phyloP scores from a whole-genome alignment of 441 rosid genomes.

The Capsella rubella region DNA sequence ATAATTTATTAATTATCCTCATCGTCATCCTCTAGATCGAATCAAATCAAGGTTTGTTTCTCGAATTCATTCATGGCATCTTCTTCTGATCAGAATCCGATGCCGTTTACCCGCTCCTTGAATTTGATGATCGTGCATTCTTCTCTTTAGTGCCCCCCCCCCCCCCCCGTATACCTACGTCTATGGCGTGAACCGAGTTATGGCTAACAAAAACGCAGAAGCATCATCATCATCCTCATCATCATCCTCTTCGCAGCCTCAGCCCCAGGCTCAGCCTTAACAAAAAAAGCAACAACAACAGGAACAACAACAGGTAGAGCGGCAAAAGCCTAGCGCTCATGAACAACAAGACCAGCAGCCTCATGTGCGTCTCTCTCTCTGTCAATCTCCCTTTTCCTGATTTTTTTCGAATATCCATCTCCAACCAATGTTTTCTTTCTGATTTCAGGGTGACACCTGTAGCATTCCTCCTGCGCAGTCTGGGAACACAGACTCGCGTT shows the following conservation, averaged over 20 bases:
- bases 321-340: not conserved
- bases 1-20: not conserved
- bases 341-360: slow-evolving; percentile 33
- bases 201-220: slow-evolving; percentile 46
- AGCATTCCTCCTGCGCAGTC: slow-evolving; percentile 35
- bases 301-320: not conserved
- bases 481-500: slow-evolving; percentile 37
- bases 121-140: slow-evolving; percentile 26
- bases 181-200: slow-evolving; percentile 32
- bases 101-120: not conserved
- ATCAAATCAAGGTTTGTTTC: slow-evolving; percentile 29
- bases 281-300: slow-evolving; percentile 16
- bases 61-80: slow-evolving; percentile 7
- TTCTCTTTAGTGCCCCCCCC: slow-evolving; percentile 3
- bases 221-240: slow-evolving; percentile 24
- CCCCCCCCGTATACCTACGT: not conserved
- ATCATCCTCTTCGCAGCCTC: not conserved
- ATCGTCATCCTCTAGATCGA: slow-evolving; percentile 4
- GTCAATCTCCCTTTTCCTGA: not conserved
- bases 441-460: slow-evolving; percentile 41
- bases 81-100: slow-evolving; percentile 2
- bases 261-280: slow-evolving; percentile 33
- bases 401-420: not conserved
- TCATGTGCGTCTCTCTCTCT: slow-evolving; percentile 28
- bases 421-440: not conserved